Evolutionary conservation across 305 asterid genomes (phyloP), one percentile per base, ranked within the genome.

Genomic region (Ilex paraguariensis): DNA sequence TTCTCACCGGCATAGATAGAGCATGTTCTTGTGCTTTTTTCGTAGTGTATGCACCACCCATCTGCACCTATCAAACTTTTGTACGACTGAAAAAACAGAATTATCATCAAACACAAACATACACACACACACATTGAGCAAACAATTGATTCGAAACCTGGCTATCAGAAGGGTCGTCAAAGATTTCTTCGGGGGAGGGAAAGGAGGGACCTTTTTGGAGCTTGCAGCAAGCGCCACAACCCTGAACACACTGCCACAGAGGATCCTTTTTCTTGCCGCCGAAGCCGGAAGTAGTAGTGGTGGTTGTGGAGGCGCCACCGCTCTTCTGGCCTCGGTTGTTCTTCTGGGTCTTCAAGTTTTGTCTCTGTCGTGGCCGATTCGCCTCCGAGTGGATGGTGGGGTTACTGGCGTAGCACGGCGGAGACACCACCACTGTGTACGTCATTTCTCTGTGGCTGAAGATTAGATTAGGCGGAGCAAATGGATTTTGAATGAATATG

Each of bases 171-270:
- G 87, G 88, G 69, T 85, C 93, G 5, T 89, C 93, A 57, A 92
- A 89, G 42, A 92, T 72, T 61, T 92, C 97, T 55, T 84, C 95
- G 13, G 97, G 74, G 36, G 85, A 75, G 7, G 98, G 98, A 58
- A 92, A 92, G 14, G 70, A 61, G 52, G 91, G 96, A 54, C 91
- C 97, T 66, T 92, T 92, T 15, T 89, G 81, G 59, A 92, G 93
- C 59, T 92, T 91, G 76, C 98, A 91, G 69, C 98, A 91, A 11
- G 98, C 98, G 28, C 98, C 98, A 70, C 98, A 91, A 53, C 81
- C 83, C 77, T 72, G 69, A 36, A 89, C 74, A 66, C 98, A 89
- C 74, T 87, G 87, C 98, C 97, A 91, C 61, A 70, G 65, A 2
- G 93, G 90, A 7, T 83, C 84, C 73, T 82, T 91, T 73, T 62